These are phyloP conservation scores for Sarcodon aspratus DNA, from an alignment of 768 basidiomycete genomes.

Conservation along the genomic window DNA sequence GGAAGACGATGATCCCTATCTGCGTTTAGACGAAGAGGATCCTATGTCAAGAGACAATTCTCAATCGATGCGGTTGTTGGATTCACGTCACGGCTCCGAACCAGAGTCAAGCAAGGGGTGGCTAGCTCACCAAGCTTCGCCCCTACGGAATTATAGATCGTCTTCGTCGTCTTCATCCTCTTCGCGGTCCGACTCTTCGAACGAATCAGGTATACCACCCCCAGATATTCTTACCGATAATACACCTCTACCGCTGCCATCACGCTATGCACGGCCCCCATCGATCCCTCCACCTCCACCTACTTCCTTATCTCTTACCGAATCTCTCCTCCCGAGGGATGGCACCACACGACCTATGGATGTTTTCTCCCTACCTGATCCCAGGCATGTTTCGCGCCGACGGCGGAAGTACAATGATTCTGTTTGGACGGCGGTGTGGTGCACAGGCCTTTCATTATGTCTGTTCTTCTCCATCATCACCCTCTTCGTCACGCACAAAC, in stretches of 20 bases:
- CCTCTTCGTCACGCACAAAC: slow-evolving; percentile 44
- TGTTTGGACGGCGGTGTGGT: slow-evolving; percentile 61
- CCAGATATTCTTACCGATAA: slow-evolving; percentile 29
- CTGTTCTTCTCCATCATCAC: slow-evolving; percentile 53
- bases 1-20: slow-evolving; percentile 69
- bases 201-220: slow-evolving; percentile 28
- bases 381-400: slow-evolving; percentile 48
- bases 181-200: slow-evolving; percentile 28
- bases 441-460: slow-evolving; percentile 44
- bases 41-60: slow-evolving; percentile 23
- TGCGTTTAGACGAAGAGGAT: slow-evolving; percentile 63
- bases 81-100: slow-evolving; percentile 26
- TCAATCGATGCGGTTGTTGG: slow-evolving; percentile 26
- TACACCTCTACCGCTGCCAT: slow-evolving; percentile 9
- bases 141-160: slow-evolving; percentile 26
- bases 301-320: slow-evolving; percentile 59
- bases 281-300: slow-evolving; percentile 33
- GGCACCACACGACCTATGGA: slow-evolving; percentile 51
- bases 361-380: slow-evolving; percentile 71
- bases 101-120: slow-evolving; percentile 36
- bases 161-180: slow-evolving; percentile 24
- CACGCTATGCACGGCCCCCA: slow-evolving; percentile 17
- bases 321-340: slow-evolving; percentile 70
- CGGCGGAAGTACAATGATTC: slow-evolving; percentile 69
- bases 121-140: slow-evolving; percentile 69